These are phyloP conservation scores for Teratosphaeria gauchensis DNA, from an alignment of 2,329 filamentous ascomycete species.

Conservation along the genomic window DNA sequence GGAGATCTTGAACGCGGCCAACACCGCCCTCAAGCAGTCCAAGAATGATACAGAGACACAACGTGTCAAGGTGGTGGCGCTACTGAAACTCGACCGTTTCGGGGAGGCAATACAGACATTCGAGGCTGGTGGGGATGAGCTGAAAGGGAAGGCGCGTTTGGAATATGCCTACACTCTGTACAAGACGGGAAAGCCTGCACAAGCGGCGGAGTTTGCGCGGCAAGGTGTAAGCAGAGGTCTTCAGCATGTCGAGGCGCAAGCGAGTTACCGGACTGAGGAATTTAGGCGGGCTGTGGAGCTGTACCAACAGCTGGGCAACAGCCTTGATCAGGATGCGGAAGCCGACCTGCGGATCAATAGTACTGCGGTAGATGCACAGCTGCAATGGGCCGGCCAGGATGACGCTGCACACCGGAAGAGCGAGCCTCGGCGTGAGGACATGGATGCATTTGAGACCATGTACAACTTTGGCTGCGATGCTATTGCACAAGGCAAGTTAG, in stretches of 20 bases:
- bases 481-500: constrained; percentile 59
- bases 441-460: constrained; percentile 70
- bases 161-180: constrained; percentile 79
- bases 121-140: constrained; percentile 49
- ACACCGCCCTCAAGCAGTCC: constrained; percentile 47
- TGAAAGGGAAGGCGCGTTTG: constrained; percentile 53
- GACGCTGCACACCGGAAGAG: constrained; percentile 42
- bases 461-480: constrained; percentile 70
- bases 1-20: constrained; percentile 58
- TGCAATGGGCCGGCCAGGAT: constrained; percentile 56
- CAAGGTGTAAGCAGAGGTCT: constrained; percentile 38
- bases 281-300: constrained; percentile 57
- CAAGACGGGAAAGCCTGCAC: constrained; percentile 60
- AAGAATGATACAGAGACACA: constrained; percentile 52
- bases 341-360: constrained; percentile 69
- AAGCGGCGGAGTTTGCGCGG: constrained; percentile 48
- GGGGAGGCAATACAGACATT: constrained; percentile 64
- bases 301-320: constrained; percentile 50
- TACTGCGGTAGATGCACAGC: constrained; percentile 61
- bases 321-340: constrained; percentile 49
- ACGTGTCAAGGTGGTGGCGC: constrained; percentile 61
- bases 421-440: constrained; percentile 49
- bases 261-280: constrained; percentile 64
- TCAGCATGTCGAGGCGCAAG: constrained; percentile 53
- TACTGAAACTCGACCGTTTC: constrained; percentile 74